Evolutionary conservation across 768 basidiomycete genomes (phyloP), one percentile per base, ranked within the genome.

Genomic region (Agrocybe chaxingu): DNA sequence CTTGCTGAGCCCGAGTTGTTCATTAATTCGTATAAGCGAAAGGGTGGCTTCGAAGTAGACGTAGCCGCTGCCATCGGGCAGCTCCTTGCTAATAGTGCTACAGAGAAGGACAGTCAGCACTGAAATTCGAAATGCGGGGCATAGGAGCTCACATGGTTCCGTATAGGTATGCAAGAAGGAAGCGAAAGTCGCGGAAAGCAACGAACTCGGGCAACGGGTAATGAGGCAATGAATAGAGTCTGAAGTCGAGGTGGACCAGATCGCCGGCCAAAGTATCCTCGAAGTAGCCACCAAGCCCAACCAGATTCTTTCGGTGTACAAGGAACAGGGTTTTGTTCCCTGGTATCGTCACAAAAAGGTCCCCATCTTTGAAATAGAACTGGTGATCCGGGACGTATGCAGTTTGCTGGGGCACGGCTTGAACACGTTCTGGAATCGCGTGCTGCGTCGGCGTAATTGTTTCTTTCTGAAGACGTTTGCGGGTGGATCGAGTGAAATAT

Each of bases 331-430:
- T 61, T 29, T 42, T 39, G 12, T 49, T 58, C 16, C 24, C 24
- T 24, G 24, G 24, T 24, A 58, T 44, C n/a, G 42, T 47, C 16
- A 63, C 42, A 18, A 59, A 54, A 12, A 64, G 53, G 34, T 66
- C 62, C 4, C 62, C 63, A 16, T 62, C 59, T 9, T 51, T 42
- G 19, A 58, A 51, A 37, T 57, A 62, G 43, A 60, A 62, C 13
- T 50, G 54, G 32, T 37, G 31, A 54, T 62, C 57, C 12, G 47
- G 54, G 13, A 45, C 35, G 43, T 53, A 56, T 13, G 10, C 5
- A 24, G 24, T 24, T 5, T 24, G 24, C 24, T 24, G 24, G 24
- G 24, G 24, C 5, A 24, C 3, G 24, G 24, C 24, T 24, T 24
- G 24, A 24, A 24, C 24, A 24, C 3, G 24, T 24, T 24, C 24